Evolutionary conservation across 129 eudicot genomes (phyloP), one percentile per base, ranked within the genome.

Genomic region (Tagetes patula): DNA sequence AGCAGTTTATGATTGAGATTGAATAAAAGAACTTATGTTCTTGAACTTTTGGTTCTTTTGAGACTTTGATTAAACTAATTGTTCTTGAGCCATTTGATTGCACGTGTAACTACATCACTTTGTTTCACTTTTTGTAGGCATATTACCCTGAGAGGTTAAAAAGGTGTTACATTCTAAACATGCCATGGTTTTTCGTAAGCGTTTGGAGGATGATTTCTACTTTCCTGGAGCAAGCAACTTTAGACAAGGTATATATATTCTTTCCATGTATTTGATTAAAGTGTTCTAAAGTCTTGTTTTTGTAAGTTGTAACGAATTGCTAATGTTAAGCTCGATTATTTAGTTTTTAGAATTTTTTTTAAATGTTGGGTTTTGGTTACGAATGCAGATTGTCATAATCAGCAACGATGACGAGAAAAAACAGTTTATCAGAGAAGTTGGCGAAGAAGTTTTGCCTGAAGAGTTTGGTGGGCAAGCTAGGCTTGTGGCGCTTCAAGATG

Each of bases 141-240:
- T 87, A 87, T 70, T 87, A 87, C 76, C 86, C 92, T 0, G 92
- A 84, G 75, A 86, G 92, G 58, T 71, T 84, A 55, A 86, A 86
- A 14, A 87, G 76, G 50, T 70, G 81, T 70, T 84, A 47, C 84
- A 52, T 84, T 37, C 36, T 87, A 73, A 73, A 84, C 67, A 87
- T 84, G 92, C 92, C 88, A 6, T 63, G 83, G 67, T 84, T 87
- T 75, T 87, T 87, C 76, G 83, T 79, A 69, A 82, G 86, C 5
- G 50, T 82, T 41, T 87, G 92, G 92, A 84, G 54, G 77, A 38
- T 87, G 76, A 76, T 84, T 70, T 84, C 83, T n/a, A 77, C 65
- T 42, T 87, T 87, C 78, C 77, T 87, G 37, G 88, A 87, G 13
- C 81, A 84, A 82, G 88, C 86, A 72, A 87, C 91, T 36, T 73